Conservation (phyloP, 179 eudicot species). For the Vitellaria paradoxa region DNA sequence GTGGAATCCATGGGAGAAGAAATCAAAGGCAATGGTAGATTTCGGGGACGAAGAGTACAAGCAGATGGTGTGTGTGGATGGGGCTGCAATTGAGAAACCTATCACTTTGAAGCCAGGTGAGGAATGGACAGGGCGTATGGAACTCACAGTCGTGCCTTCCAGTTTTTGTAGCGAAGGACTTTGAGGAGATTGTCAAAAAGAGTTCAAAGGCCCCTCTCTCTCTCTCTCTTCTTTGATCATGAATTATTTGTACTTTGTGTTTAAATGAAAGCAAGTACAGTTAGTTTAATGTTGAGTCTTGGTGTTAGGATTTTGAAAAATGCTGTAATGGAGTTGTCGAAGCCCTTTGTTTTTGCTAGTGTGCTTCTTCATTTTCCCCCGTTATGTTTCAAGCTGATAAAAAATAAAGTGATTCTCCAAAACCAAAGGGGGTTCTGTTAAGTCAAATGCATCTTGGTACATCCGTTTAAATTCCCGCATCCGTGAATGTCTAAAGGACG, state of each 20-base stretch:
- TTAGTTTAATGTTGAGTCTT: not conserved
- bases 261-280: not conserved
- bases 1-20: conserved; percentile 93
- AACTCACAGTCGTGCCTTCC: conserved; percentile 55
- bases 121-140: conserved; percentile 75
- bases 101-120: conserved; percentile 76
- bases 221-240: no score
- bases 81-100: conserved; percentile 64
- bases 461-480: not conserved
- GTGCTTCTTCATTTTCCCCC: not conserved
- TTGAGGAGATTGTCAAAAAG: conserved; percentile 14
- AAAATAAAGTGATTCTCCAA: not conserved
- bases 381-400: no score
- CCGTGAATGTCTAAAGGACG: no score
- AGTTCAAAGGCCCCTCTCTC: conserved; percentile 15
- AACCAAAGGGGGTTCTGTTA: not conserved
- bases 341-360: conserved; percentile 10
- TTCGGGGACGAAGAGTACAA: conserved; percentile 80
- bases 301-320: not conserved
- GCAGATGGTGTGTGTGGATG: conserved; percentile 76
- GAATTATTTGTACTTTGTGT: not conserved
- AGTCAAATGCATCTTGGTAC: not conserved
- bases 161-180: conserved; percentile 62
- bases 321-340: not conserved
- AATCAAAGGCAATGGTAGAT: conserved; percentile 74